These are phyloP conservation scores for Elsinoe necatrix DNA, from an alignment of 2,329 filamentous ascomycete genomes.

Conservation along the genomic window DNA sequence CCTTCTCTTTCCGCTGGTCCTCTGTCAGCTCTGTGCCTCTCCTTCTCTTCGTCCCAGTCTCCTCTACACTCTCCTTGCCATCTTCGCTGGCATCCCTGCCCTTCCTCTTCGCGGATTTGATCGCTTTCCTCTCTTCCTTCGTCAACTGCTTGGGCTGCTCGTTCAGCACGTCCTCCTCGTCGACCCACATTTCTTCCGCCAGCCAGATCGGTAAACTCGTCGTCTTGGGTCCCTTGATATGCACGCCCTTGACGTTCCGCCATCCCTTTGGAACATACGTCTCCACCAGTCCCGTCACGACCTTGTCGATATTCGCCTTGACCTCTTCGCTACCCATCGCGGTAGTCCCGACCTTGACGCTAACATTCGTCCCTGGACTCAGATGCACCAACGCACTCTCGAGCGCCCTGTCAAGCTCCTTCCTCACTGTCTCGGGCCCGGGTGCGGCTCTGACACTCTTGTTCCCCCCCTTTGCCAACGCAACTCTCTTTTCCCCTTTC, in stretches of 20 bases:
- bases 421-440: slow-evolving; percentile 59
- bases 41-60: slow-evolving; percentile 22
- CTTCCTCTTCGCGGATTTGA: slow-evolving; percentile 22
- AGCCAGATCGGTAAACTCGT: slow-evolving; percentile 90
- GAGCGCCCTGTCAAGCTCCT: slow-evolving; percentile 69
- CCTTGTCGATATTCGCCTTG: slow-evolving; percentile 69
- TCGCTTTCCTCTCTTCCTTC: slow-evolving; percentile 23
- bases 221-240: slow-evolving; percentile 85
- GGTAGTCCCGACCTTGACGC: slow-evolving; percentile 69
- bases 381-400: slow-evolving; percentile 72
- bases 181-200: slow-evolving; percentile 82
- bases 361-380: slow-evolving; percentile 67
- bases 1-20: slow-evolving; percentile 27
- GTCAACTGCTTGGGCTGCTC: slow-evolving; percentile 27
- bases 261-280: slow-evolving; percentile 80
- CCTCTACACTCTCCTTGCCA: slow-evolving; percentile 17
- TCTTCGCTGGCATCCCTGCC: slow-evolving; percentile 23
- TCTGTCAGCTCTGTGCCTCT: slow-evolving; percentile 18
- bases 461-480: slow-evolving; percentile 32
- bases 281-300: slow-evolving; percentile 60
- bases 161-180: slow-evolving; percentile 58
- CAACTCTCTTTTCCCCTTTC: slow-evolving; percentile 43
- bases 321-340: slow-evolving; percentile 67
- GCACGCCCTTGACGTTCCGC: slow-evolving; percentile 74
- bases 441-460: slow-evolving; percentile 40